Percentiles rank a stretch among this genome's conserved stretches.
phyloP scores from a whole-genome alignment of 2,329 filamentous ascomycete species.

The Beauveria brongniartii region DNA sequence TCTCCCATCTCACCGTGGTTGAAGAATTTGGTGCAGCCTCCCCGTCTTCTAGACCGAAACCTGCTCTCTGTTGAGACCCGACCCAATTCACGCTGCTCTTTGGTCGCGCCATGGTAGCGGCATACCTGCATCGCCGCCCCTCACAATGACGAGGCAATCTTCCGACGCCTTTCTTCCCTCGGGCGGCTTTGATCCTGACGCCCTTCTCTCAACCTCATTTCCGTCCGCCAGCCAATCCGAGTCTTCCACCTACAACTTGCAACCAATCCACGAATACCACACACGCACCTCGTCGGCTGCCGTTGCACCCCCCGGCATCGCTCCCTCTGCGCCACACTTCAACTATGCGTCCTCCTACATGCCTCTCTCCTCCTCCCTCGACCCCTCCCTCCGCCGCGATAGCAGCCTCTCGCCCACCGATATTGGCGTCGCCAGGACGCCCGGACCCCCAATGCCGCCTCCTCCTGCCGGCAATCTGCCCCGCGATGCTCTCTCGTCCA shows the following conservation, averaged over 20 bases:
- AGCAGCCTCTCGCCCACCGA: constrained; percentile 13
- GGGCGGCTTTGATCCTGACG: constrained; percentile 28
- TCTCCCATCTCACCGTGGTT: background rate
- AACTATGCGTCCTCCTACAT: constrained; percentile 12
- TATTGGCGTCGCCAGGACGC: constrained; percentile 4
- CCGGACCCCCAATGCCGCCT: constrained; percentile 4
- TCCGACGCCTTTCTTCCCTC: constrained; percentile 36
- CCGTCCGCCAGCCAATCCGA: constrained; percentile 23
- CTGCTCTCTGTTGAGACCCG: background rate
- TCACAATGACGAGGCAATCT: constrained; percentile 31
- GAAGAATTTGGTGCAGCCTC: background rate
- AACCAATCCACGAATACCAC: constrained; percentile 30
- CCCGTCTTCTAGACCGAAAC: background rate
- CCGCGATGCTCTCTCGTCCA: constrained; percentile 9
- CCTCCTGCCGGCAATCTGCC: background rate
- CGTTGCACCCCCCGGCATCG: constrained; percentile 16
- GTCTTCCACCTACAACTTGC: constrained; percentile 29
- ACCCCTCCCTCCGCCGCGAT: constrained; percentile 10
- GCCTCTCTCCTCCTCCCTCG: constrained; percentile 19
- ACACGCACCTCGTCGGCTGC: constrained; percentile 15
- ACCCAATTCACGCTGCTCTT: background rate
- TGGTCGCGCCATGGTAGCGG: constrained; percentile 9
- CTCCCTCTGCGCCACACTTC: constrained; percentile 16
- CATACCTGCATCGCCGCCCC: background rate
- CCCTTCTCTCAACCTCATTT: constrained; percentile 18